Percentiles rank a stretch among this genome's conserved stretches.
Evolutionary conservation across 345 rosid species (phyloP).

Genomic region (Acer yangbiense): DNA sequence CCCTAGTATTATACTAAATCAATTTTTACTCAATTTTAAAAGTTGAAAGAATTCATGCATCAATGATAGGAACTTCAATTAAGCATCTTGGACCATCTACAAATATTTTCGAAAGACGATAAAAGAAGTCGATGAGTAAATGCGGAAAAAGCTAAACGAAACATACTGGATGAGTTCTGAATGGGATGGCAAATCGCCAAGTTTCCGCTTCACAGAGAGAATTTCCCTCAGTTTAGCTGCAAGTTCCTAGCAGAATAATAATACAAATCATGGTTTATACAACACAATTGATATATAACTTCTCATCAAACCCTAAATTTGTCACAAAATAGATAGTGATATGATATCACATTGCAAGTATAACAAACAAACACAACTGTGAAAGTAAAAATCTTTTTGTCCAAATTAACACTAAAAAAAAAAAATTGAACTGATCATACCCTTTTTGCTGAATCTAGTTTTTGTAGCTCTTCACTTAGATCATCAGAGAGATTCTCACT

Average conservation of each 20-base stretch:
- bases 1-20: neutral
- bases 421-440: conserved; percentile 20
- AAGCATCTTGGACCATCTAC: neutral
- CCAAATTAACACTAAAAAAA: neutral
- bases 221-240: conserved; percentile 56
- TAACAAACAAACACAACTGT: neutral
- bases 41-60: neutral
- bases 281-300: neutral
- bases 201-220: conserved; percentile 57
- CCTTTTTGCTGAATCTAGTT: conserved; percentile 62
- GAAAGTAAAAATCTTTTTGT: neutral
- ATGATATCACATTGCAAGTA: neutral
- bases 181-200: conserved; percentile 72
- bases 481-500: conserved; percentile 35
- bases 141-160: neutral
- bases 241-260: conserved; percentile 53
- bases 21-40: neutral
- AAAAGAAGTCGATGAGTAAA: neutral
- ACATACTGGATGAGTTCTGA: conserved; percentile 85
- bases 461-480: conserved; percentile 43
- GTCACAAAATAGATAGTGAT: neutral
- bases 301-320: neutral
- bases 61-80: neutral
- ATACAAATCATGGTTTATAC: conserved; percentile 7
- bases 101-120: neutral